Base-by-base conservation (phyloP, 2,329 filamentous ascomycete genomes). In the Hymenoscyphus infarciens region DNA sequence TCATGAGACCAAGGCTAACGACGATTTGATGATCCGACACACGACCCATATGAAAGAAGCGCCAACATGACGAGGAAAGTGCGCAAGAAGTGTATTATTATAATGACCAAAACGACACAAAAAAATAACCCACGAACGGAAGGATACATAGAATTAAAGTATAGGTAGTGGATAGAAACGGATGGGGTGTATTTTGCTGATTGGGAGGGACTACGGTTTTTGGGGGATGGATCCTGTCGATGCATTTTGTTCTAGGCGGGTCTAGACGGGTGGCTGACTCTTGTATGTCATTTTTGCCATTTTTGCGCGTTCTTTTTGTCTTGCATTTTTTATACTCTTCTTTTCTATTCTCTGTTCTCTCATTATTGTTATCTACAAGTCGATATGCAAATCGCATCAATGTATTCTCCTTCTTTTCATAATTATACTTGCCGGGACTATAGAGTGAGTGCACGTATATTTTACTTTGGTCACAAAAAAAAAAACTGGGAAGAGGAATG, bases 81-180 rank as follows among this genome's bases (percentile, higher is more conserved):
- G 19, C 53, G 19, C 58, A 39, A 45, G 29, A 45, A 27, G 60
- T 66, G 66, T 67, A 66, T 65, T 65, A 67, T 52, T 66, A 65
- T 63, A 57, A 66, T 57, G 57, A 63, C 16, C 35, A 62, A 22
- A 57, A 60, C 15, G 27, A 57, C 49, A 52, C 52, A 19, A 56
- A 39, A 57, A 38, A 56, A 27, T 39, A 52, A n/a, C 19, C 22
- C 42, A 22, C 8, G 42, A 22, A 19, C 2, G n/a, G 31, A 22
- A 33, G 35, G 54, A 58, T 57, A 63, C 13, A 64, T 64, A 63
- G 58, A 60, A 53, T 38, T 13, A 35, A n/a, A 11, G 13, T 29
- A 22, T 19, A 11, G 29, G 29, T 53, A 42, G 22, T 33, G 57
- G 42, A 49, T 49, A 49, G 42, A 49, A 22, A 19, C n/a, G 42